phyloP scores from a whole-genome alignment of 164 flowering plant species.

The Macadamia integrifolia region DNA sequence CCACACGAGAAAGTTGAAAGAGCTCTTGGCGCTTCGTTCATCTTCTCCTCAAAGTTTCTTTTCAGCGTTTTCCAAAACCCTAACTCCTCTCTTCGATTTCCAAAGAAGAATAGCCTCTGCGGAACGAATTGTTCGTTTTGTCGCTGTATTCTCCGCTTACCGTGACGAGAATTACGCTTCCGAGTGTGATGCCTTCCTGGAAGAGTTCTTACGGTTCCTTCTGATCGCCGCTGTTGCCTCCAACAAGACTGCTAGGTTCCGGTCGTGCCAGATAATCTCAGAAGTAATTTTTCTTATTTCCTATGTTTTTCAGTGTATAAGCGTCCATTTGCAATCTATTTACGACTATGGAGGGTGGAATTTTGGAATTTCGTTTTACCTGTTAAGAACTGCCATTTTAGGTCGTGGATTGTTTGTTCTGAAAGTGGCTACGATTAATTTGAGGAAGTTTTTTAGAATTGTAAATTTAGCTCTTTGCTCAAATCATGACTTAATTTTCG shows the following conservation, averaged over 20 bases:
- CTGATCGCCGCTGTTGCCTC: slow-evolving; percentile 42
- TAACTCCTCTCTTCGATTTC: slow-evolving; percentile 61
- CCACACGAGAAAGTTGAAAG: slow-evolving; percentile 78
- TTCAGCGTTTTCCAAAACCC: slow-evolving; percentile 52
- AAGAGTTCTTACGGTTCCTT: slow-evolving; percentile 53
- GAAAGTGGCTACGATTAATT: not conserved
- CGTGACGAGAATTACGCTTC: slow-evolving; percentile 20
- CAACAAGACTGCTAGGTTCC: slow-evolving; percentile 56
- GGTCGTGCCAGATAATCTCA: slow-evolving; percentile 85
- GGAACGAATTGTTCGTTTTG: slow-evolving; percentile 67
- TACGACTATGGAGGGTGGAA: not conserved
- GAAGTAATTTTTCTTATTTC: slow-evolving; percentile 42
- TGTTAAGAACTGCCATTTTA: not conserved
- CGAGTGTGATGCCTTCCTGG: slow-evolving; percentile 44
- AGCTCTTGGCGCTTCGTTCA: slow-evolving; percentile 52
- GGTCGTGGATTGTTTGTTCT: not conserved
- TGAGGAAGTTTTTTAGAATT: no score
- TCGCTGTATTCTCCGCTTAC: slow-evolving; percentile 44
- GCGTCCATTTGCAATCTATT: not conserved
- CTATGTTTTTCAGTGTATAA: not conserved
- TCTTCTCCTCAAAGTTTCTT: slow-evolving; percentile 36
- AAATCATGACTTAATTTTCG: no score
- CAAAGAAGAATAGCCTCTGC: slow-evolving; percentile 47
- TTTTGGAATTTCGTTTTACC: not conserved
- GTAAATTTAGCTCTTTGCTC: no score